These are phyloP conservation scores for Fusarium nygamai DNA, from an alignment of 2,329 filamentous ascomycete genomes.

Conservation along the genomic window DNA sequence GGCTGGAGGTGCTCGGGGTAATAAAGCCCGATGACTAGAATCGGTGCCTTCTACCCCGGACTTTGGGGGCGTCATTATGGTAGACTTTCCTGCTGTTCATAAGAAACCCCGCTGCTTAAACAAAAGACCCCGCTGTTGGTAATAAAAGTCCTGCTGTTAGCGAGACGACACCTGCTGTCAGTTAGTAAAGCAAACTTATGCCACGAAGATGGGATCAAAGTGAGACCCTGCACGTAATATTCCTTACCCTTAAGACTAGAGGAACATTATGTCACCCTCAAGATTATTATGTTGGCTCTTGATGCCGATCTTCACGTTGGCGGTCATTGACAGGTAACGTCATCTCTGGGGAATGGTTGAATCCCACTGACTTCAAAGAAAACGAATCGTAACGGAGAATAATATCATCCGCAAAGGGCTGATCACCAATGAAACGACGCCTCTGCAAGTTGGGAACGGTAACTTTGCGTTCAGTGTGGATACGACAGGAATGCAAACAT, in stretches of 20 bases:
- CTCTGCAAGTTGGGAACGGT: slow-evolving; percentile 61
- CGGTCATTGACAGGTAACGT: slow-evolving; percentile 7
- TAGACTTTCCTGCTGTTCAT: not conserved
- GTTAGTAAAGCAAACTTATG: not conserved
- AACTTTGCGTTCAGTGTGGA: slow-evolving; percentile 61
- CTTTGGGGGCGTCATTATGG: not conserved
- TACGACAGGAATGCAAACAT: slow-evolving; percentile 56
- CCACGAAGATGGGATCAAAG: no score
- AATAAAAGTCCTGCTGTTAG: not conserved
- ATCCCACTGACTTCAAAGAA: slow-evolving; percentile 5
- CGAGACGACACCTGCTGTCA: not conserved
- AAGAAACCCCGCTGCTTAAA: not conserved
- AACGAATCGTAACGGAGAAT: slow-evolving; percentile 34
- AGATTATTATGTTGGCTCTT: not conserved
- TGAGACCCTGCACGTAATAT: no score
- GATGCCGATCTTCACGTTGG: not conserved
- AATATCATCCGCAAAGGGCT: slow-evolving; percentile 38
- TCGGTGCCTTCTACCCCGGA: slow-evolving; percentile 14
- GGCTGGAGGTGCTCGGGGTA: slow-evolving; percentile 2
- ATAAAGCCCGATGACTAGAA: not conserved
- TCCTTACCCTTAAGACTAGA: not conserved
- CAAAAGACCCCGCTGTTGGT: not conserved
- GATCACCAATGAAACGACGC: slow-evolving; percentile 53
- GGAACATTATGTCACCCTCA: not conserved
- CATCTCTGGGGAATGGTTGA: not conserved